These are phyloP conservation scores for Gonium pectorale DNA, from an alignment of 139 green algal genomes.

Conservation along the genomic window DNA sequence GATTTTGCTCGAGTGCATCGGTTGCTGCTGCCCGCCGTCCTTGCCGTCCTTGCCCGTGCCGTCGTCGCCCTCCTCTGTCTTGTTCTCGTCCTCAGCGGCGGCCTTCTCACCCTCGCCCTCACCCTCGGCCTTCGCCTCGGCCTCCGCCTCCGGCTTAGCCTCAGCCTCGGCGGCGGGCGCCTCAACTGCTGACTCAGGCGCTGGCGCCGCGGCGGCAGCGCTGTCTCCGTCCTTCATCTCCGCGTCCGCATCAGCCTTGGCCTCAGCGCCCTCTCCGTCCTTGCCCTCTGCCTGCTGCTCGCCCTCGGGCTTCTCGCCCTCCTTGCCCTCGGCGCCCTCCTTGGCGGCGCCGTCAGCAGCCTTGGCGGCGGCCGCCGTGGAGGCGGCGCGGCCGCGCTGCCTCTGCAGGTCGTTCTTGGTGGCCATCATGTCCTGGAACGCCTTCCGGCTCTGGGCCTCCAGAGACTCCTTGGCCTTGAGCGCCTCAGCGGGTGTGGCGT, in stretches of 20 bases:
- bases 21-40: not conserved
- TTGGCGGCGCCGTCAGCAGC: not conserved
- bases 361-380: not conserved
- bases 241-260: not conserved
- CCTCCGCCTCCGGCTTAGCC: conserved; percentile 11
- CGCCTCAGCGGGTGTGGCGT: conserved; percentile 51
- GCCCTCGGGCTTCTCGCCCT: not conserved
- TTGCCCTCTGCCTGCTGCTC: not conserved
- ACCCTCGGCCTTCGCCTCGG: not conserved
- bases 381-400: not conserved
- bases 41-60: conserved; percentile 9
- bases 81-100: not conserved
- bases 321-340: not conserved
- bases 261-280: conserved; percentile 13
- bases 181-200: conserved; percentile 4
- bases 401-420: conserved; percentile 41
- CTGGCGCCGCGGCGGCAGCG: not conserved
- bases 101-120: not conserved
- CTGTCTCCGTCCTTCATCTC: conserved; percentile 14
- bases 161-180: not conserved
- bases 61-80: conserved; percentile 6
- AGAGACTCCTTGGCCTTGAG: conserved; percentile 58
- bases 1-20: conserved; percentile 48
- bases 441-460: conserved; percentile 48
- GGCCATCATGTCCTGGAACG: conserved; percentile 44